Percentiles rank a stretch among this genome's conserved stretches.
Evolutionary conservation across 164 flowering plant genomes (phyloP).

Genomic region (Stephania yunnanensis): DNA sequence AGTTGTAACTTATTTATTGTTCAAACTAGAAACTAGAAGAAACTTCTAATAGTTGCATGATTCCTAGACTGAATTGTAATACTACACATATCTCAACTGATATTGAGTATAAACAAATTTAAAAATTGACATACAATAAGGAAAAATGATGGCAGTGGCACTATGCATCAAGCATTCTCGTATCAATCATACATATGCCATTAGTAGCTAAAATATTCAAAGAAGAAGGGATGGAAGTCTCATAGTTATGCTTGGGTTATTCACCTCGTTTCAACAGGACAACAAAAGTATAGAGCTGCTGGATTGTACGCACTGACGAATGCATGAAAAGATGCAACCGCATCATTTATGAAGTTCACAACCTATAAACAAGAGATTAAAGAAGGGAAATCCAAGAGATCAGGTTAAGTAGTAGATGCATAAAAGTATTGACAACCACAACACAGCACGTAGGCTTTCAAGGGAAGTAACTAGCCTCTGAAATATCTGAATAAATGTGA

Average conservation of each 20-base stretch:
- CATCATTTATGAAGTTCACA: conserved; percentile 94
- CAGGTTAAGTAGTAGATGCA: background rate
- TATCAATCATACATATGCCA: background rate
- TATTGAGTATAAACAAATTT: background rate
- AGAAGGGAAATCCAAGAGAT: background rate
- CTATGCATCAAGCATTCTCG: background rate
- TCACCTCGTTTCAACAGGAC: conserved; percentile 67
- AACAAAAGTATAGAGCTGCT: conserved; percentile 69
- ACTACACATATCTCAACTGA: background rate
- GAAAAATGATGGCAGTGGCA: background rate
- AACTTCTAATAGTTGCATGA: background rate
- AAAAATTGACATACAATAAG: background rate
- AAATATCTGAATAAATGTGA: conserved; percentile 49
- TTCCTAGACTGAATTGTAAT: background rate
- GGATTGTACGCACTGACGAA: conserved; percentile 67
- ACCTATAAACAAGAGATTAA: conserved; percentile 41
- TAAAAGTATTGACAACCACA: conserved; percentile 4
- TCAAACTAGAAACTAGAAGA: background rate
- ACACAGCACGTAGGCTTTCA: background rate
- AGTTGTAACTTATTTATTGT: background rate
- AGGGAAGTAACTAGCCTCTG: conserved; percentile 52
- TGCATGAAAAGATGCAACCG: conserved; percentile 70
- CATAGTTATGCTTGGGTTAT: background rate
- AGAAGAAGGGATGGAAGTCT: background rate
- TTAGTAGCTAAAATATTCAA: background rate